Percentiles rank a stretch among this genome's conserved stretches.
Evolutionary conservation across 202 grass and related monocot species (phyloP).

Genomic region (Panicum hallii): DNA sequence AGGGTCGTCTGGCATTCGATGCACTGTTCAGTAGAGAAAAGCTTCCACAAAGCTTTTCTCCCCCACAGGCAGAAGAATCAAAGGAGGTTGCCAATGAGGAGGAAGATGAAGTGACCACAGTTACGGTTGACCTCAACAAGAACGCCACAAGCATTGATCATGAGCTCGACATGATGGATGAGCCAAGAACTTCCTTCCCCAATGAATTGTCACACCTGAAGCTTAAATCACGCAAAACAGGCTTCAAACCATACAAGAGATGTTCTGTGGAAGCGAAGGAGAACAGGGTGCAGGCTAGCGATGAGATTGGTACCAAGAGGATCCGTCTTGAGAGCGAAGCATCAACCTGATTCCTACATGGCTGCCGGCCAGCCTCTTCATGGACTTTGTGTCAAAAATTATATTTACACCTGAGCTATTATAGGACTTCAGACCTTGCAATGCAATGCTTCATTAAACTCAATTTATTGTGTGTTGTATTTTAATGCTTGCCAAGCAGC

Average conservation of each 20-base stretch:
- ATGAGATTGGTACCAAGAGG: constrained; percentile 79
- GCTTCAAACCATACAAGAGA: constrained; percentile 98
- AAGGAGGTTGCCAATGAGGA: constrained; percentile 50
- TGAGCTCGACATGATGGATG: constrained; percentile 47
- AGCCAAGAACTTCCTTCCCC: constrained; percentile 45
- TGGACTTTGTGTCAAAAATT: constrained; percentile 39
- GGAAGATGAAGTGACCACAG: constrained; percentile 47
- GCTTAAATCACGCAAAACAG: constrained; percentile 76
- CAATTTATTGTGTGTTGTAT: constrained; percentile 61
- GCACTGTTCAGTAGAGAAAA: constrained; percentile 78
- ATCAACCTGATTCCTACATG: constrained; percentile 61
- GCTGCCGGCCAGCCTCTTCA: not conserved
- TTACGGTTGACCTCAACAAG: constrained; percentile 71
- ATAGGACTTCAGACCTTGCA: constrained; percentile 55
- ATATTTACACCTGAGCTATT: constrained; percentile 55
- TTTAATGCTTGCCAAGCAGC: constrained; percentile 58
- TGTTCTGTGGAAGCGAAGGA: constrained; percentile 94
- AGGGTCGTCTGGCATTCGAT: constrained; percentile 88
- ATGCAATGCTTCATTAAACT: constrained; percentile 60
- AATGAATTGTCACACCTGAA: constrained; percentile 55
- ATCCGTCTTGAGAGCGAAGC: constrained; percentile 77
- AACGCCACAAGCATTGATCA: constrained; percentile 35
- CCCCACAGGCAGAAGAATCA: constrained; percentile 48
- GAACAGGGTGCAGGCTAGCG: constrained; percentile 55
- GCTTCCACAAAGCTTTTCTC: constrained; percentile 81